Evolutionary conservation across 768 basidiomycete genomes (phyloP).

Genomic region (Cyathus striatus): DNA sequence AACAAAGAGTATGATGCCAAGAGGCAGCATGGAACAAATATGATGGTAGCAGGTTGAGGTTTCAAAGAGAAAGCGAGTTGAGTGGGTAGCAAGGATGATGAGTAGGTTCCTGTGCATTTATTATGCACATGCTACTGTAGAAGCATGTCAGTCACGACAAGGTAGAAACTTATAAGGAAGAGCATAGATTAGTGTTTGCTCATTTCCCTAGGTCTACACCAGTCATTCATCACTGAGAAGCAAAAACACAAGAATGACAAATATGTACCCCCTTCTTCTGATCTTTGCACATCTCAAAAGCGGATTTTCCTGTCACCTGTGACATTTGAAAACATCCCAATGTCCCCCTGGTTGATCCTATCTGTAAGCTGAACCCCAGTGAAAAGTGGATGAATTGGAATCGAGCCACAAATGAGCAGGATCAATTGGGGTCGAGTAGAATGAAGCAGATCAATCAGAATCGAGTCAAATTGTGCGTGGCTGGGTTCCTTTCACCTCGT

Average conservation of each 20-base stretch:
- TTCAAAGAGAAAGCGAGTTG: constrained; percentile 9
- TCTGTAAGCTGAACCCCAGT: no score
- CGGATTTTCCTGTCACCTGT: constrained; percentile 55
- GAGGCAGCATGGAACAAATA: constrained; percentile 57
- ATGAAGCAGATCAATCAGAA: no score
- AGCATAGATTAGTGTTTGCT: constrained; percentile 64
- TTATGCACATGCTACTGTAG: constrained; percentile 47
- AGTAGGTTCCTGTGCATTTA: constrained; percentile 59
- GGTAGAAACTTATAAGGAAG: constrained; percentile 5
- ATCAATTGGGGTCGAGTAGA: no score
- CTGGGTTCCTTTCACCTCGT: no score
- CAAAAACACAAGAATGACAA: not conserved
- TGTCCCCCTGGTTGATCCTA: no score
- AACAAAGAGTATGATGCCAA: constrained; percentile 12
- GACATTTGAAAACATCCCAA: no score
- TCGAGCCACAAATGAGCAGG: no score
- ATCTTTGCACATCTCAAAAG: constrained; percentile 46
- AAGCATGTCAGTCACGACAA: constrained; percentile 7
- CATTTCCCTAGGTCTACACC: constrained; percentile 34
- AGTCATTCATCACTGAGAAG: constrained; percentile 2
- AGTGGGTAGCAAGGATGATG: constrained; percentile 51
- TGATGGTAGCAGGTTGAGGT: constrained; percentile 22
- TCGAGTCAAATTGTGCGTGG: no score
- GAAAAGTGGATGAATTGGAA: no score
- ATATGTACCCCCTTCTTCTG: constrained; percentile 48